Evolutionary conservation across 2,329 filamentous ascomycete genomes (phyloP).

Genomic region (Lasiodiplodia sp.): DNA sequence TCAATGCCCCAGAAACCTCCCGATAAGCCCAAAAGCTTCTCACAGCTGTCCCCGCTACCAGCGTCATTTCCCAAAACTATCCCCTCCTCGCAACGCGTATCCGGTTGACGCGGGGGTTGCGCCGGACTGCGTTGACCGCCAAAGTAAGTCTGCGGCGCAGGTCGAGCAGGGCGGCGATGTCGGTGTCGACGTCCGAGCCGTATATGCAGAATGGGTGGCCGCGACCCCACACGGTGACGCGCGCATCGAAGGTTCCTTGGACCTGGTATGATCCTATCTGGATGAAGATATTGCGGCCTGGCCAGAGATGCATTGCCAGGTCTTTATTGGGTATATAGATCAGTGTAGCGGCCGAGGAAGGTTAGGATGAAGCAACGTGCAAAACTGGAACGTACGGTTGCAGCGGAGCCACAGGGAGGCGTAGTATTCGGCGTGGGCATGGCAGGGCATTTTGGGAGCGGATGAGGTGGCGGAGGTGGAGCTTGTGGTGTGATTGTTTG

Average conservation of each 20-base stretch:
- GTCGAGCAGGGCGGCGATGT: neutral
- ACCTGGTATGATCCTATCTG: neutral
- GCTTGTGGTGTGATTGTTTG: no score
- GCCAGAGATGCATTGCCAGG: neutral
- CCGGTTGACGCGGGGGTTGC: neutral
- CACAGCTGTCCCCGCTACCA: no score
- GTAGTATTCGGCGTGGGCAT: no score
- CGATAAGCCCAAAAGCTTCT: no score
- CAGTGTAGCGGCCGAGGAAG: no score
- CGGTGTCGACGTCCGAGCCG: neutral
- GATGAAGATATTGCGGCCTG: neutral
- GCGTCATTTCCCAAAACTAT: neutral
- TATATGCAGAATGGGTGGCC: neutral
- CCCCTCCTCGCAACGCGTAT: neutral
- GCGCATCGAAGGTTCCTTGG: neutral
- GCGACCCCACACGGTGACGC: neutral
- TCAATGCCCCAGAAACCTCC: no score
- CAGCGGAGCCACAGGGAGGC: no score
- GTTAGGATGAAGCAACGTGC: no score
- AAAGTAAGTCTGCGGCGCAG: neutral
- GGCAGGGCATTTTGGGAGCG: no score
- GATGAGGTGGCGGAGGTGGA: no score
- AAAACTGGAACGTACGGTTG: no score
- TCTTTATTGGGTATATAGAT: no score
- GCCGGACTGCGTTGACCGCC: neutral